A percentile compares a stretch with the other conserved stretches of the same genome.
Evolutionary conservation across 192 early-diverging fungal genomes (phyloP).

Genomic region (Coemansia biformis): DNA sequence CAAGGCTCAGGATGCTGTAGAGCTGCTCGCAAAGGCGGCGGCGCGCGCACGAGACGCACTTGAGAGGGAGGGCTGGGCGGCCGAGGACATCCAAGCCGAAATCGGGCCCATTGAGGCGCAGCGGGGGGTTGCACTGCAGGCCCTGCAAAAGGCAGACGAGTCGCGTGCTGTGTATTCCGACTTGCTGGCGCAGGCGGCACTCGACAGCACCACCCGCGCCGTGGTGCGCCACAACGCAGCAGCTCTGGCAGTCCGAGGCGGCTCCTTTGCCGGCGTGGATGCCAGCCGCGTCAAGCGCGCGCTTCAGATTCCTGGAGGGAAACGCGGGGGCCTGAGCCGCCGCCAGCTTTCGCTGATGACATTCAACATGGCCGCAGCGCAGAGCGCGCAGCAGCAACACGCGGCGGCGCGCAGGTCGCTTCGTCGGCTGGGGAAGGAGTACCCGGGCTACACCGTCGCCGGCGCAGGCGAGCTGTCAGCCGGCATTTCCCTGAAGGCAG

Average conservation of each 20-base stretch:
- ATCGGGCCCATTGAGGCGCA: slow-evolving; percentile 36
- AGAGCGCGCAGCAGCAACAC: slow-evolving; percentile 22
- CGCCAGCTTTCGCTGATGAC: slow-evolving; percentile 30
- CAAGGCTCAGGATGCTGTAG: slow-evolving; percentile 14
- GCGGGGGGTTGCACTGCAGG: slow-evolving; percentile 30
- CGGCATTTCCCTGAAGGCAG: slow-evolving; percentile 16
- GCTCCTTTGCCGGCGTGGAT: not conserved
- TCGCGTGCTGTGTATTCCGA: slow-evolving; percentile 14
- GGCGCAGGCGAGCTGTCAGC: slow-evolving; percentile 28
- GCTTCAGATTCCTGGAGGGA: slow-evolving; percentile 24
- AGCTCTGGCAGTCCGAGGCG: not conserved
- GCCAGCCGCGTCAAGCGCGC: slow-evolving; percentile 17
- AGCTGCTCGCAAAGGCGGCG: slow-evolving; percentile 15
- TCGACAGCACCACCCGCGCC: slow-evolving; percentile 21
- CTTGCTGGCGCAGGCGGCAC: slow-evolving; percentile 7
- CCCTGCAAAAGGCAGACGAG: slow-evolving; percentile 8
- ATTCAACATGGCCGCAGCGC: slow-evolving; percentile 40
- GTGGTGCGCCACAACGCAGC: slow-evolving; percentile 30
- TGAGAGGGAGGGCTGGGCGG: slow-evolving; percentile 15
- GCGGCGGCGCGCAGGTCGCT: slow-evolving; percentile 26
- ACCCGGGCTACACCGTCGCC: slow-evolving; percentile 3
- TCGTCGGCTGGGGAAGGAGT: slow-evolving; percentile 8
- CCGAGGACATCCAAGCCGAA: slow-evolving; percentile 31
- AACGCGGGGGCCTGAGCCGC: slow-evolving; percentile 13
- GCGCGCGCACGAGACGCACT: slow-evolving; percentile 19